These are phyloP conservation scores for Fusarium annulatum DNA, from an alignment of 2,329 filamentous ascomycete genomes.

Conservation along the genomic window DNA sequence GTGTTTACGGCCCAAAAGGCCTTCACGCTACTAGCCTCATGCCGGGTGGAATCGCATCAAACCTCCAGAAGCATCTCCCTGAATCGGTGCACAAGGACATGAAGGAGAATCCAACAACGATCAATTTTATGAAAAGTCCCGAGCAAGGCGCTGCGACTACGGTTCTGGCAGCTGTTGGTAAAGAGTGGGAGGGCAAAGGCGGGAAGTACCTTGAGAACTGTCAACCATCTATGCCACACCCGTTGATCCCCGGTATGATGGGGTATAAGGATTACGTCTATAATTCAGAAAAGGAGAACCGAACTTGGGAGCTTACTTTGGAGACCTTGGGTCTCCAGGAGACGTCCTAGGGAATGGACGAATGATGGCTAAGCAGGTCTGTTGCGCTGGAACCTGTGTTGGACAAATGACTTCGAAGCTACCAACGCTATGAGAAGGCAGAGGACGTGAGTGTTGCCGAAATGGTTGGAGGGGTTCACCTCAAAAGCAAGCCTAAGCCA, in stretches of 20 bases:
- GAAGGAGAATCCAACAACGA: neutral
- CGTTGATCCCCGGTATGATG: neutral
- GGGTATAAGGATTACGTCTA: neutral
- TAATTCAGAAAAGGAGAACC: neutral
- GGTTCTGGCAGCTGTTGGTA: neutral
- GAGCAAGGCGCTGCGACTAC: neutral
- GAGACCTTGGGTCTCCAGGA: neutral
- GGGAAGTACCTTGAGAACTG: neutral
- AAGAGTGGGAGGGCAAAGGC: neutral
- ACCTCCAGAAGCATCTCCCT: neutral
- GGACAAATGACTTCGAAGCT: neutral
- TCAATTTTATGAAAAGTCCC: neutral
- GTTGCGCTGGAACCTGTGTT: neutral
- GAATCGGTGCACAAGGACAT: neutral
- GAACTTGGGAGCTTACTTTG: neutral
- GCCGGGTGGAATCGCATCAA: constrained; percentile 12
- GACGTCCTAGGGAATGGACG: fast-evolving
- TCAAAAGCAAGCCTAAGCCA: neutral
- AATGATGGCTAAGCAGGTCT: neutral
- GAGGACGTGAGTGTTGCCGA: neutral
- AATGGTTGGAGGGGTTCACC: neutral
- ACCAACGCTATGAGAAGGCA: neutral
- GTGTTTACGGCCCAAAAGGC: constrained; percentile 5
- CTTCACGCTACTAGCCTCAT: constrained; percentile 34
- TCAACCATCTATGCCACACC: neutral